Percentiles rank a stretch among this genome's conserved stretches.
Conservation (phyloP, 75 land plant genomes). For the Adiantum capillusveneris region DNA sequence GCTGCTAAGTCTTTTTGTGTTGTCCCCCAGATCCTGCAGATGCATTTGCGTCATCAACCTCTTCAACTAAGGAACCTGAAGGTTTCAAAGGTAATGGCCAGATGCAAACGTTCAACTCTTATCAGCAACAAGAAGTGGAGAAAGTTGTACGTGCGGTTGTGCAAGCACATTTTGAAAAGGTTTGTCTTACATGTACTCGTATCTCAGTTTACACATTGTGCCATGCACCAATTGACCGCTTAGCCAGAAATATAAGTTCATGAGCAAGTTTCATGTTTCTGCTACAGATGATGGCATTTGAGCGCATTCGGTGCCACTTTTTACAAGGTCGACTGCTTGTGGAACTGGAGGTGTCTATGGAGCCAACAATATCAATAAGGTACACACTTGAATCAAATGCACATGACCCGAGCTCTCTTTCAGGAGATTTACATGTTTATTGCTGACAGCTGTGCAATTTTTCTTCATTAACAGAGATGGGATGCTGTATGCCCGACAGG, state of each 20-base stretch:
- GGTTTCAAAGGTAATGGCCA: background rate
- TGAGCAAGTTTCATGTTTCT: background rate
- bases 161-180: background rate
- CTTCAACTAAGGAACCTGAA: background rate
- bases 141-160: background rate
- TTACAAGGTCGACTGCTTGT: slow-evolving; percentile 22
- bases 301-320: slow-evolving; percentile 19
- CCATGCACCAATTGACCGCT: background rate
- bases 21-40: background rate
- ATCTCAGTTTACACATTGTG: background rate
- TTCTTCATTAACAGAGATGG: slow-evolving; percentile 27
- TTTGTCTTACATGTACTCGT: background rate
- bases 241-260: background rate
- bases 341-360: slow-evolving; percentile 24
- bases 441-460: background rate
- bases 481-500: slow-evolving; percentile 15
- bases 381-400: background rate
- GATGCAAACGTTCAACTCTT: too few species aligned
- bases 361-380: slow-evolving; percentile 21
- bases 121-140: too few species aligned
- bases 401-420: slow-evolving; percentile 1
- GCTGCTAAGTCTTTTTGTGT: too few species aligned
- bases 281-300: slow-evolving; percentile 7
- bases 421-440: background rate
- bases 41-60: background rate